Conservation (phyloP, 345 rosid genomes). For the Boechera retrofracta region DNA sequence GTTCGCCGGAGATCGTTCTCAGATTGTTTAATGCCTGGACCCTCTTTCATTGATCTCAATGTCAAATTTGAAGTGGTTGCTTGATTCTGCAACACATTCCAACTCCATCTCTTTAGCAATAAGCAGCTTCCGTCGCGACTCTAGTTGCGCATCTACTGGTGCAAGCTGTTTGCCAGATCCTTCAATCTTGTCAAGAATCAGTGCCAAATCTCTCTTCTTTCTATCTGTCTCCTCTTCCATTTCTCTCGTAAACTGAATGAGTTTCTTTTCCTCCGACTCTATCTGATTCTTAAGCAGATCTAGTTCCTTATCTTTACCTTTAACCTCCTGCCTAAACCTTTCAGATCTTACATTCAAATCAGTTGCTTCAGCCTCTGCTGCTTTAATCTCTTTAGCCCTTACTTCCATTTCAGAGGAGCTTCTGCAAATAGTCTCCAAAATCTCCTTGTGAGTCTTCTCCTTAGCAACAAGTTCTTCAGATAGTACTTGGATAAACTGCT, state of each 20-base stretch:
- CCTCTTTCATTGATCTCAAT: slow-evolving; percentile 18
- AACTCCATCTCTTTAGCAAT: slow-evolving; percentile 27
- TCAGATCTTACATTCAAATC: not conserved
- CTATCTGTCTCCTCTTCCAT: slow-evolving; percentile 14
- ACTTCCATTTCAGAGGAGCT: slow-evolving; percentile 26
- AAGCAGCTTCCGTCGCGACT: slow-evolving; percentile 1
- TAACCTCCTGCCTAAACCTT: slow-evolving; percentile 21
- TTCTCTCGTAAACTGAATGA: not conserved
- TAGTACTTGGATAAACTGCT: not conserved
- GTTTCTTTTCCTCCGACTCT: slow-evolving; percentile 17
- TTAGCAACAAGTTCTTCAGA: slow-evolving; percentile 14
- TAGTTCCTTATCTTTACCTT: slow-evolving; percentile 28
- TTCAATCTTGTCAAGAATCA: slow-evolving; percentile 2
- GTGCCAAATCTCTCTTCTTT: slow-evolving; percentile 10
- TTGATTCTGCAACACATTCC: slow-evolving; percentile 20
- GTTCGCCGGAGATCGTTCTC: not conserved
- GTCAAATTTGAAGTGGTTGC: not conserved
- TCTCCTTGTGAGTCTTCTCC: slow-evolving; percentile 22
- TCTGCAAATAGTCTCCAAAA: slow-evolving; percentile 26
- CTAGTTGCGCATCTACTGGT: slow-evolving; percentile 5
- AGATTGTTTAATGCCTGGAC: slow-evolving; percentile 15
- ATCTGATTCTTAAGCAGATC: slow-evolving; percentile 22
- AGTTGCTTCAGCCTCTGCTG: slow-evolving; percentile 21
- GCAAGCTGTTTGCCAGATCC: slow-evolving; percentile 15
- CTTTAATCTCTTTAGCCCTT: slow-evolving; percentile 12